Percentiles rank a stretch among this genome's conserved stretches.
Evolutionary conservation across 768 basidiomycete species (phyloP).

Genomic region (Gautieria morchelliformis): DNA sequence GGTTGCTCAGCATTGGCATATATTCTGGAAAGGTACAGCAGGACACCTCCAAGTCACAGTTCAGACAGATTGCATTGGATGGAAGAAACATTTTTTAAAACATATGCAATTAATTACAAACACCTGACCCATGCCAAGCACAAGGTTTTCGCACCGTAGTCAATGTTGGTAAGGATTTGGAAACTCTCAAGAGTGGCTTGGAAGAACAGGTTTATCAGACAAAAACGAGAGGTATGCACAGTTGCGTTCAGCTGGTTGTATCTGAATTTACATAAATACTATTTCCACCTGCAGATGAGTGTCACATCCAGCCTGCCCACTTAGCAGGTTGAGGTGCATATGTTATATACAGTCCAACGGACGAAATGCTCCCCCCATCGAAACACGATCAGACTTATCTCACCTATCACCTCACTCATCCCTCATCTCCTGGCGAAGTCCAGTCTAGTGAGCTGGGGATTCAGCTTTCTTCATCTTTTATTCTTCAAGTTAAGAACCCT

Average conservation of each 20-base stretch:
- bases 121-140: constrained; percentile 42
- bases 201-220: no score
- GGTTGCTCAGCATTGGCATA: no score
- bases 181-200: constrained; percentile 36
- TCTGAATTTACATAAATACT: no score
- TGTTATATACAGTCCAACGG: constrained; percentile 39
- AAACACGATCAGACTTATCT: constrained; percentile 35
- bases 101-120: no score
- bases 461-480: constrained; percentile 40
- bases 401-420: no score
- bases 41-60: constrained; percentile 31
- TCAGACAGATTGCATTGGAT: constrained; percentile 39
- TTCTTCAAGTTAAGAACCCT: constrained; percentile 56
- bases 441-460: constrained; percentile 50
- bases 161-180: constrained; percentile 42
- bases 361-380: constrained; percentile 33
- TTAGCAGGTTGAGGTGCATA: constrained; percentile 52
- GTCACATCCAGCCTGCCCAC: constrained; percentile 42
- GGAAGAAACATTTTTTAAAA: constrained; percentile 52
- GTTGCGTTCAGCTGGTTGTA: constrained; percentile 26
- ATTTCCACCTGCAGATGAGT: constrained; percentile 26
- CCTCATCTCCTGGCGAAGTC: constrained; percentile 32
- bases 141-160: constrained; percentile 38
- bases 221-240: constrained; percentile 54
- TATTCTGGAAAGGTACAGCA: not conserved